These are phyloP conservation scores for Excoecaria agallocha DNA, from an alignment of 345 rosid species.

Conservation along the genomic window DNA sequence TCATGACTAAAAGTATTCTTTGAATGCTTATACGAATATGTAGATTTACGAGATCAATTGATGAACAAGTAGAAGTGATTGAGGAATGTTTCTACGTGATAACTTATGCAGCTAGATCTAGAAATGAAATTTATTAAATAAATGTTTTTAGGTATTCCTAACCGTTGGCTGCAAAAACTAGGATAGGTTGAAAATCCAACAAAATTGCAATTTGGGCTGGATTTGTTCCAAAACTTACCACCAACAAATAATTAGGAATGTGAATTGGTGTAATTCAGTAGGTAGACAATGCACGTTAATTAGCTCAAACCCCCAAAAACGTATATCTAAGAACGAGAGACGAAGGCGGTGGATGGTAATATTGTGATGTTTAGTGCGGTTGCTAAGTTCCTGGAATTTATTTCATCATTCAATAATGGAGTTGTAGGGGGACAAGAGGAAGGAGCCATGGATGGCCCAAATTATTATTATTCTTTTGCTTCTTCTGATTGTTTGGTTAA, in stretches of 20 bases:
- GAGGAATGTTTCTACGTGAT: too few species aligned
- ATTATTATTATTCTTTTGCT: neutral
- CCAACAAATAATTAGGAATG: neutral
- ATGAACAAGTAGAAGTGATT: too few species aligned
- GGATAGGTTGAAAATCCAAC: neutral
- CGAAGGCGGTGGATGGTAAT: slow-evolving; percentile 14
- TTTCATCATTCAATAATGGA: slow-evolving; percentile 6
- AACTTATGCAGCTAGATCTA: too few species aligned
- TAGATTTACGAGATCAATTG: too few species aligned
- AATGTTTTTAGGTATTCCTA: too few species aligned
- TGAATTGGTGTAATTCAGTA: neutral
- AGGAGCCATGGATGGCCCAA: slow-evolving; percentile 35
- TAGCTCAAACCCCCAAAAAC: neutral
- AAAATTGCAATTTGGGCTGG: neutral
- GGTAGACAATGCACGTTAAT: neutral
- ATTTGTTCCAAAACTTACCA: neutral
- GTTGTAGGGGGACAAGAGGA: slow-evolving; percentile 40
- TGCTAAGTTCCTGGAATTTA: slow-evolving; percentile 9
- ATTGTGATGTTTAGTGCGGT: neutral
- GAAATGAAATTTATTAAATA: too few species aligned
- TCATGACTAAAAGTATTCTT: too few species aligned
- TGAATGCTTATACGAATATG: too few species aligned
- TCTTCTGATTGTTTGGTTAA: slow-evolving; percentile 29
- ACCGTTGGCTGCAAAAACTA: too few species aligned
- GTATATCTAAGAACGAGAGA: neutral